phyloP scores from a whole-genome alignment of 306 rosid genomes.

The Cercis canadensis region DNA sequence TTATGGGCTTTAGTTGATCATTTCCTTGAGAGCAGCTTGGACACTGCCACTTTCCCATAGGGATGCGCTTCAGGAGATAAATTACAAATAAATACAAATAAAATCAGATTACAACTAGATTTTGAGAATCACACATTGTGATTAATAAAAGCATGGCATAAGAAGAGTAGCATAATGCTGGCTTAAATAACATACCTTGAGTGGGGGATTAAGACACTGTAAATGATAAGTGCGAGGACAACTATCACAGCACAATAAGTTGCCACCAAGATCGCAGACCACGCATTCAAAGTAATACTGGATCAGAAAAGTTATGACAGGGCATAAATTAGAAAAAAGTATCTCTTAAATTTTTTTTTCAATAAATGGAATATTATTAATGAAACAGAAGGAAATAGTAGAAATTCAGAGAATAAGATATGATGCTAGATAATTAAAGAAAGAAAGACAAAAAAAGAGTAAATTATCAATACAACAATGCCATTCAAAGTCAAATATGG shows the following conservation, averaged over 20 bases:
- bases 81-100: conserved; percentile 32
- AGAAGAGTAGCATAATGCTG: conserved; percentile 34
- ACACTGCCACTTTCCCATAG: conserved; percentile 96
- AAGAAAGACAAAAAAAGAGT: conserved; percentile 18
- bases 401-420: background rate
- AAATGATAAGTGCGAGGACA: conserved; percentile 97
- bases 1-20: conserved; percentile 62
- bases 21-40: conserved; percentile 79
- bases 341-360: background rate
- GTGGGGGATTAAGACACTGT: conserved; percentile 96
- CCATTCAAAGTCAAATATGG: conserved; percentile 1
- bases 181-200: conserved; percentile 71
- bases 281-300: conserved; percentile 95
- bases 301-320: conserved; percentile 8
- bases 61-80: conserved; percentile 77
- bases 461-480: conserved; percentile 22
- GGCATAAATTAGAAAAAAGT: background rate
- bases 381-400: background rate
- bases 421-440: conserved; percentile 27
- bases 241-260: conserved; percentile 96
- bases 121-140: conserved; percentile 4
- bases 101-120: conserved; percentile 29
- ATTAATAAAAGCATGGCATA: conserved; percentile 13
- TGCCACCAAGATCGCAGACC: conserved; percentile 96
- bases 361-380: conserved; percentile 9